Percentiles rank a stretch among this genome's conserved stretches.
phyloP scores from a whole-genome alignment of 2,329 filamentous ascomycete species.

The Botrytis tulipae region DNA sequence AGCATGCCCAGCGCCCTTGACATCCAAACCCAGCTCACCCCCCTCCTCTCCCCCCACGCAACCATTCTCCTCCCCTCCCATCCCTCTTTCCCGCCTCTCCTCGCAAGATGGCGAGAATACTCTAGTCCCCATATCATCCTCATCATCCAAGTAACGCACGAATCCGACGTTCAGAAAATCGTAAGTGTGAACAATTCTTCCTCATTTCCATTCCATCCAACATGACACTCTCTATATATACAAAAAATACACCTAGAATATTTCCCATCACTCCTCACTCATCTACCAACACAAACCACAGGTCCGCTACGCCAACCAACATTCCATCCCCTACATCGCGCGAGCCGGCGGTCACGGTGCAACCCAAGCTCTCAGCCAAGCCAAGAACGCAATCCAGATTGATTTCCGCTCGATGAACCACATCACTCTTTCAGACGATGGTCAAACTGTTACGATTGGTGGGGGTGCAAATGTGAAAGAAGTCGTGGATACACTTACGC shows the following conservation, averaged over 20 bases:
- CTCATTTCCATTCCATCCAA: background rate
- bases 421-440: background rate
- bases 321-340: conserved; percentile 40
- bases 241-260: background rate
- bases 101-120: conserved; percentile 7
- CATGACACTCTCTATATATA: background rate
- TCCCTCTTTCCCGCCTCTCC: background rate
- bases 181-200: background rate
- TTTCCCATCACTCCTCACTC: background rate
- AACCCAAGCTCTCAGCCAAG: conserved; percentile 8
- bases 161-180: background rate
- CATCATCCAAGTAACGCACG: conserved; percentile 2
- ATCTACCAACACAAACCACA: background rate
- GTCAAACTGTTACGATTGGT: background rate
- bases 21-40: background rate
- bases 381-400: conserved; percentile 18
- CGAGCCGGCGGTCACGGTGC: conserved; percentile 53
- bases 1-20: background rate
- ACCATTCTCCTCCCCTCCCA: background rate
- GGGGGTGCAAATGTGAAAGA: background rate
- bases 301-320: conserved; percentile 11
- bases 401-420: background rate
- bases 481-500: background rate
- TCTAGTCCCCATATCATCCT: background rate
- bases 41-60: background rate